Conservation (phyloP, 2,329 filamentous ascomycete species). For the Teratosphaeria viscida region DNA sequence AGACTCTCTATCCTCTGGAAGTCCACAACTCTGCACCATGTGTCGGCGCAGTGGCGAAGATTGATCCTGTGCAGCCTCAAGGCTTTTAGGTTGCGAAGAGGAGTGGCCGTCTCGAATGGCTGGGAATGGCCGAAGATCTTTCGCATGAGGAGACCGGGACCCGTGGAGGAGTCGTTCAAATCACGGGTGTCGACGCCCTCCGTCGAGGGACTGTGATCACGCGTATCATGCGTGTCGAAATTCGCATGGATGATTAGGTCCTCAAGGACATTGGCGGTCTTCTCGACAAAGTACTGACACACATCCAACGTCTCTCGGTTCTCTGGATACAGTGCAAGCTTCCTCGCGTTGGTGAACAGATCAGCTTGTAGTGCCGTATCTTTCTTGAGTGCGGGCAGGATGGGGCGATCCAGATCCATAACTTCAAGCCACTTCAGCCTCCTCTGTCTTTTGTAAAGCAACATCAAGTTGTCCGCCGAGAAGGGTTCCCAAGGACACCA, state of each 20-base stretch:
- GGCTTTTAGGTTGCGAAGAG: slow-evolving; percentile 32
- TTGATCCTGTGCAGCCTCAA: slow-evolving; percentile 36
- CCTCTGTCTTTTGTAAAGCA: slow-evolving; percentile 40
- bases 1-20: slow-evolving; percentile 35
- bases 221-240: slow-evolving; percentile 29
- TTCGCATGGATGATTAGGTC: slow-evolving; percentile 39
- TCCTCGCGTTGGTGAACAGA: slow-evolving; percentile 32
- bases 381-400: slow-evolving; percentile 33
- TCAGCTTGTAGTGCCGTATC: slow-evolving; percentile 28
- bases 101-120: slow-evolving; percentile 37
- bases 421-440: slow-evolving; percentile 40
- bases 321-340: slow-evolving; percentile 39
- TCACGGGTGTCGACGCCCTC: slow-evolving; percentile 24
- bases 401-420: slow-evolving; percentile 35
- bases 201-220: slow-evolving; percentile 3
- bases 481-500: slow-evolving; percentile 42
- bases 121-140: slow-evolving; percentile 38
- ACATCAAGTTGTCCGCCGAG: slow-evolving; percentile 36
- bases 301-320: slow-evolving; percentile 34
- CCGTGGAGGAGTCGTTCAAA: slow-evolving; percentile 38
- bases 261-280: slow-evolving; percentile 31
- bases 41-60: slow-evolving; percentile 37
- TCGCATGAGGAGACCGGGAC: slow-evolving; percentile 35
- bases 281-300: slow-evolving; percentile 33
- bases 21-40: slow-evolving; percentile 38